Evolutionary conservation across 345 rosid genomes (phyloP), one percentile per base, ranked within the genome.

Genomic region (Conringia planisiliqua): DNA sequence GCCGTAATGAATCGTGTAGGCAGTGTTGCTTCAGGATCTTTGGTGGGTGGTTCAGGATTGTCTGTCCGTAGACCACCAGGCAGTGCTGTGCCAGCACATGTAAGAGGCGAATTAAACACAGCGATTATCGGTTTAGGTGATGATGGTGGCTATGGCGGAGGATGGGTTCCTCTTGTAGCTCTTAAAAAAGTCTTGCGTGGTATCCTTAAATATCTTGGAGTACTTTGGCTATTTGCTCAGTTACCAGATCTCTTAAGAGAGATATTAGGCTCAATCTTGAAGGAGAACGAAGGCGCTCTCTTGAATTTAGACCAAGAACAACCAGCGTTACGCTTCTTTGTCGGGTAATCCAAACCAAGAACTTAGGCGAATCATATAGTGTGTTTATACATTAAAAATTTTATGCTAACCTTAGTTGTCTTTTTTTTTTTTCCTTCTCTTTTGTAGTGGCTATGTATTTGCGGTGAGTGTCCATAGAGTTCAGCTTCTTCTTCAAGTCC

Each of bases 91-190:
- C 92, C 98, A 67, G 89, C 98, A 48, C 96, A 89, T 75, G 95
- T 90, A 35, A 86, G 98, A 82, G 99, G 99, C 72, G 99, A 95
- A 60, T 82, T 92, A 56, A 92, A 92, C 80, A 95, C 97, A 6
- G 95, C 99, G 38, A 96, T 92, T 78, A 92, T 96, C 35, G 98
- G 99, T 70, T 92, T 96, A 61, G 98, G 97, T 62, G 98, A 96
- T 65, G 99, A 96, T 88, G 99, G 99, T 74, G 99, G 98, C 44
- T 92, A 96, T 84, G 98, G 97, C 27, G 99, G 98, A 66, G 99
- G 97, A 55, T 96, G 97, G 98, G 99, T 96, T 80, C 99, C 99
- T 56, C 95, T 96, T 84, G 92, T 96, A 62, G 99, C 97, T 62
- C 98, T 96, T 64, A 92, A 96, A 87, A 96, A 90, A 87, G 99